Base-by-base conservation (phyloP, 202 grass and related monocot species). In the Alloteropsis angusta region DNA sequence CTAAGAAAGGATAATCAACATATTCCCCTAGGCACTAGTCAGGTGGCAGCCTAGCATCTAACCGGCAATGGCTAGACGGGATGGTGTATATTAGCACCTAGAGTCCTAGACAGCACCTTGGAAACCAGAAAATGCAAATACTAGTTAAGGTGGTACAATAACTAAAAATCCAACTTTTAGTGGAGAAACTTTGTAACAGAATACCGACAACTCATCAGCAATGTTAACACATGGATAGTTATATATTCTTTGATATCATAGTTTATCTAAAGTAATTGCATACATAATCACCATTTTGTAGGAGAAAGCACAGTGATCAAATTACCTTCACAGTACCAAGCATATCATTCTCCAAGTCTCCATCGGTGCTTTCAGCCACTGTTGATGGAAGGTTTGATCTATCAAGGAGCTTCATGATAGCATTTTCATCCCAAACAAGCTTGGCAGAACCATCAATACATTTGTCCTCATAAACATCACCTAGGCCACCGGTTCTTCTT, bases 391-490 rank as follows among this genome's bases (percentile, higher is more conserved):
- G 90, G 68, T 93, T 81, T 22, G 96, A 96, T 66, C 96, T 89
- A 80, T 99, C 96, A 85, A 99, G 96, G 73, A 99, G 82, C 76
- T 91, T 99, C 75, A 83, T 64, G 78, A 99, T 92, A 65, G 96
- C 86, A 85, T 84, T 93, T 87, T 99, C 96, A 87, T 99, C 96
- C 96, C 96, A 99, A 64, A 93, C 50, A 78, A 91, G 71, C 52
- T 91, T 99, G 26, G 79, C 86, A 82, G 85, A 95, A 82, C 90
- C 78, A 65, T 80, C 90, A 79, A 87, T 72, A 86, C 96, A 99
- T 83, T 87, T 99, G 81, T 99, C 96, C 65, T 96, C 87, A 64
- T 99, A 99, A 45, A 99, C 96, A 86, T 99, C 96, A 72, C 96
- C 96, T 70, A 99, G 75, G 42, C 96, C 96, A 60, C 96, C 96